Evolutionary conservation across 768 basidiomycete species (phyloP).

Genomic region (Psilocybe tampanensis): DNA sequence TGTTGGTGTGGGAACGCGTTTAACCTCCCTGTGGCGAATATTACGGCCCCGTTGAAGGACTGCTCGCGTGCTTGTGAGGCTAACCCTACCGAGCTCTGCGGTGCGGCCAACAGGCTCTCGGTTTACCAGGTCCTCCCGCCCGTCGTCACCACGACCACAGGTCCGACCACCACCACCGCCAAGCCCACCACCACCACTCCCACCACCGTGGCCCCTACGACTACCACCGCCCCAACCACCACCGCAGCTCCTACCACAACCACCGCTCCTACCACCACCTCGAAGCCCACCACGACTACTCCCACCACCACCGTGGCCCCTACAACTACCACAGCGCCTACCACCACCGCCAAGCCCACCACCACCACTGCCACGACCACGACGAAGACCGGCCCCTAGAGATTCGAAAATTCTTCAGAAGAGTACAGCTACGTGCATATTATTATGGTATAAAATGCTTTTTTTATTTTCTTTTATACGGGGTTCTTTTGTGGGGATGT

Average conservation of each 20-base stretch:
- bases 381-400: not conserved
- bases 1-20: constrained; percentile 23
- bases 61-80: constrained; percentile 17
- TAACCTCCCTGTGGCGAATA: not conserved
- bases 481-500: too few relatives aligned
- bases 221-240: too few relatives aligned
- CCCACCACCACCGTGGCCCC: not conserved
- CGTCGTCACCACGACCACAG: not conserved
- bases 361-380: not conserved
- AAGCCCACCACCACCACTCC: not conserved
- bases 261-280: not conserved
- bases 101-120: constrained; percentile 15
- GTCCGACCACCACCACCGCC: constrained; percentile 2
- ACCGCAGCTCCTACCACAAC: not conserved
- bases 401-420: too few relatives aligned
- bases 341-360: not conserved
- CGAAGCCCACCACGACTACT: not conserved
- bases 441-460: too few relatives aligned
- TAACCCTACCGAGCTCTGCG: constrained; percentile 20
- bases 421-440: too few relatives aligned
- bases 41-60: constrained; percentile 6
- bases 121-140: constrained; percentile 8
- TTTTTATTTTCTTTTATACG: too few relatives aligned
- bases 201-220: not conserved
- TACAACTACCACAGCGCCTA: not conserved